A percentile compares a stretch with the other conserved stretches of the same genome.
Conservation (phyloP, 2,329 filamentous ascomycete genomes). For the Fusarium neocosmosporiellum region DNA sequence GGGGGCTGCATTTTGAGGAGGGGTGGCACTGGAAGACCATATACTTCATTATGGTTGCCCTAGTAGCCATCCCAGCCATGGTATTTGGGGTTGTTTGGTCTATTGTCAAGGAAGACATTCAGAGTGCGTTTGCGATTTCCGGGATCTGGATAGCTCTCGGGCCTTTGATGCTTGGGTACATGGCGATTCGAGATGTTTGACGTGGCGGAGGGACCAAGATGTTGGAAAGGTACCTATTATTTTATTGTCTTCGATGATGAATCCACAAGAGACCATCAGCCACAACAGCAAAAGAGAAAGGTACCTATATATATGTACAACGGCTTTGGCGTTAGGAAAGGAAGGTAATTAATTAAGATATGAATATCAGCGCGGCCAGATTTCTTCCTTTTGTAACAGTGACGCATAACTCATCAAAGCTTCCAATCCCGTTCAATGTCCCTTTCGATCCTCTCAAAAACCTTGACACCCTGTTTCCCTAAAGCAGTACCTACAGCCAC, state of each 20-base stretch:
- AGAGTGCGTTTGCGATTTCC: background rate
- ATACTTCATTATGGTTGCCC: background rate
- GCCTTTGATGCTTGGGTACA: background rate
- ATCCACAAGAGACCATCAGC: too few species aligned
- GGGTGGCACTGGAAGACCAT: background rate
- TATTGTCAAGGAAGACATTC: background rate
- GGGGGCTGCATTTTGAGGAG: background rate
- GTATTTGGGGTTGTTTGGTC: background rate
- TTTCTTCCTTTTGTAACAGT: background rate
- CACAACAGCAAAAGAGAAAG: too few species aligned
- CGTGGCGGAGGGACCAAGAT: background rate
- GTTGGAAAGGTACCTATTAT: too few species aligned
- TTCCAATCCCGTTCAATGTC: constrained; percentile 18
- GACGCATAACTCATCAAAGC: background rate
- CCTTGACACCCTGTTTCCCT: constrained; percentile 68
- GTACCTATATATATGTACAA: too few species aligned
- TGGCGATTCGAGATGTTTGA: background rate
- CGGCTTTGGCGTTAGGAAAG: background rate
- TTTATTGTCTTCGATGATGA: too few species aligned
- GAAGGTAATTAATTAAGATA: background rate
- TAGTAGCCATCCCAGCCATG: background rate
- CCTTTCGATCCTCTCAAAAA: constrained; percentile 70
- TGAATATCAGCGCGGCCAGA: background rate
- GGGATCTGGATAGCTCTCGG: background rate
- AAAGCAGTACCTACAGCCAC: constrained; percentile 78